A percentile compares a stretch with the other conserved stretches of the same genome.
Conservation (phyloP, 2,329 filamentous ascomycete genomes). For the Alternaria brassicae region DNA sequence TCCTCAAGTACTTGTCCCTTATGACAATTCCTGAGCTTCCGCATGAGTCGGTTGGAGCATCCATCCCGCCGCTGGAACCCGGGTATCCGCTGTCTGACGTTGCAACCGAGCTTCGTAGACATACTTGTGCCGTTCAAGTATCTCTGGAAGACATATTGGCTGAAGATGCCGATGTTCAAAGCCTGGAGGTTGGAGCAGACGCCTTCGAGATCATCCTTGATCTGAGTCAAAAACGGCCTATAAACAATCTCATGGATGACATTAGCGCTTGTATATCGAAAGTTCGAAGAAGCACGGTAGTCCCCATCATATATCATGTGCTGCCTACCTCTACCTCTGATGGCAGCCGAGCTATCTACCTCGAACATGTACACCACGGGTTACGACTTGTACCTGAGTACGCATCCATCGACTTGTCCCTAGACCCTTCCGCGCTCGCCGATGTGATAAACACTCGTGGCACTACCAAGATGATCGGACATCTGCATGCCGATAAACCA, state of each 20-base stretch:
- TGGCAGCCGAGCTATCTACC: conserved; percentile 53
- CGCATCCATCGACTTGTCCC: conserved; percentile 64
- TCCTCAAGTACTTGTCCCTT: conserved; percentile 71
- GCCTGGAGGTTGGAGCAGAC: conserved; percentile 70
- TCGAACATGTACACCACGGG: conserved; percentile 66
- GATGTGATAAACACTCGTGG: conserved; percentile 62
- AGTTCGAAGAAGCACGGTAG: conserved; percentile 68
- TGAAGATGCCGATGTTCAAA: conserved; percentile 65
- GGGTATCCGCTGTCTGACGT: conserved; percentile 71
- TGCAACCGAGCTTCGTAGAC: conserved; percentile 65
- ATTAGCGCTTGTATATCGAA: conserved; percentile 67
- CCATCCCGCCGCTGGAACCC: conserved; percentile 65
- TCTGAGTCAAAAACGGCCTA: conserved; percentile 20
- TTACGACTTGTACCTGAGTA: conserved; percentile 69
- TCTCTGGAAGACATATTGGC: conserved; percentile 64
- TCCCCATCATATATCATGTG: conserved; percentile 55
- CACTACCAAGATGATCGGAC: conserved; percentile 67
- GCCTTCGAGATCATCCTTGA: conserved; percentile 69
- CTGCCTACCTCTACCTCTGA: conserved; percentile 34
- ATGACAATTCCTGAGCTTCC: conserved; percentile 61
- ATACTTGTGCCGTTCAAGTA: conserved; percentile 72
- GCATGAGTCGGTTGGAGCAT: conserved; percentile 21
- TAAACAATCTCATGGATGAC: conserved; percentile 37
- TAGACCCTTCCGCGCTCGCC: conserved; percentile 60
- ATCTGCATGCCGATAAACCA: conserved; percentile 56